Evolutionary conservation across 179 eudicot genomes (phyloP), one percentile per base, ranked within the genome.

Genomic region (Sideroxylon spinosum): DNA sequence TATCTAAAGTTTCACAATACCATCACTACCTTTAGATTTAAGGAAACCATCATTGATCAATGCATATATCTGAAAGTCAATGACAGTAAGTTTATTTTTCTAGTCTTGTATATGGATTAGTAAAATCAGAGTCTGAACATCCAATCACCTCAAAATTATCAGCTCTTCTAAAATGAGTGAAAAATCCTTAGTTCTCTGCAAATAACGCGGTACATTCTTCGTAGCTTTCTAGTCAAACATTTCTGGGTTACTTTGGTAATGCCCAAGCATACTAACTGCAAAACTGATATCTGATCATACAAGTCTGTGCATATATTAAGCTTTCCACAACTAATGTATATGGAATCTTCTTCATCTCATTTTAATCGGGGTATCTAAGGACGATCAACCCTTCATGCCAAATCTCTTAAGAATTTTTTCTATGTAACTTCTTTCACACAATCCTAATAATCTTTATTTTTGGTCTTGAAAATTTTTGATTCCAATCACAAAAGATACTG

Each of bases 1-100:
- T 44, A 68, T 46, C 22, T 46, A 37, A 68, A 37, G 73, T 68
- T 68, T 20, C 3, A 68, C 26, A 8, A 44, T 44, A 44, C 12
- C 23, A 46, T 68, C 5, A 68, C 19, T 5, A 12, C 25, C 25
- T 61, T 69, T 7, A 46, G 64, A n/a, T 76, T 71, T 16, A 16
- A 5, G 6, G 72, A 70, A 25, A 76, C 71, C 16, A 22, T 29
- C 12, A 59, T 81, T 70, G 73, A 81, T 68, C 17, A 20, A 0
- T 76, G 59, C 28, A 81, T 77, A 59, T 81, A 62, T 17, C 77
- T 29, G 13, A 76, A 76, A 50, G 16, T 81, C 6, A 68, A n/a
- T 32, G 7, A 10, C 4, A 66, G 29, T 2, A 66, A 68, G 55
- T 68, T 68, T 46, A n/a, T 66, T 8, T 66, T 66, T 66, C 23